Evolutionary conservation across 495 filamentous ascomycete genomes (phyloP).

Genomic region (Penicillium simplicissimum): DNA sequence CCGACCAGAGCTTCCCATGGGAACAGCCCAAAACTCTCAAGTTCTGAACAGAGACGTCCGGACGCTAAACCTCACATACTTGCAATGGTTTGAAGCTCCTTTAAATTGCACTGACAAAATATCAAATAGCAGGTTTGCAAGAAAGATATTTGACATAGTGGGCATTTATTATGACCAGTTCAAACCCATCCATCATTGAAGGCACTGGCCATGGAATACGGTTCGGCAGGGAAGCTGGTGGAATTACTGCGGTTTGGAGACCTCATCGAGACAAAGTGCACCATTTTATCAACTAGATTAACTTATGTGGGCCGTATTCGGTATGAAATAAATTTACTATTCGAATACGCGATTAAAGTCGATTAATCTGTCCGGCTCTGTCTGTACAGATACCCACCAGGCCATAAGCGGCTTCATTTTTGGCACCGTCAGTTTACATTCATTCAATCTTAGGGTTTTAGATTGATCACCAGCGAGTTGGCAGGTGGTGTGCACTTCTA

Average conservation of each 20-base stretch:
- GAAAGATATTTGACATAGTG: background rate
- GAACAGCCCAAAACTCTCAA: slow-evolving; percentile 95
- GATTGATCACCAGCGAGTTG: background rate
- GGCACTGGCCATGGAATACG: background rate
- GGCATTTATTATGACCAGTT: background rate
- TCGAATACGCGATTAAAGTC: background rate
- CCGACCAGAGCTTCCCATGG: slow-evolving; percentile 96
- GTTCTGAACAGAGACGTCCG: slow-evolving; percentile 70
- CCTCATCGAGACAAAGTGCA: background rate
- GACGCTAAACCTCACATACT: too few relatives aligned
- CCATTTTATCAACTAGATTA: background rate
- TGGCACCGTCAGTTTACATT: background rate
- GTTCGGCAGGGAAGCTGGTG: background rate
- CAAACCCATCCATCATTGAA: background rate
- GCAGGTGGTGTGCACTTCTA: background rate
- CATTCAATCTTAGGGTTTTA: background rate
- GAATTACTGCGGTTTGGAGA: background rate
- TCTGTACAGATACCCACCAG: background rate
- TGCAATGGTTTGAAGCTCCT: too few relatives aligned
- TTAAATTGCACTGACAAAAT: too few relatives aligned
- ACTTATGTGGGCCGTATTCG: background rate
- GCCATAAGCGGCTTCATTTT: background rate
- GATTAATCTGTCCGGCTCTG: background rate
- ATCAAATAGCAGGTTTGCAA: too few relatives aligned
- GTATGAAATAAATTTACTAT: background rate